Percentiles rank a stretch among this genome's conserved stretches.
phyloP scores from a whole-genome alignment of 176 grass and related monocot genomes.

The Paspalum notatum region DNA sequence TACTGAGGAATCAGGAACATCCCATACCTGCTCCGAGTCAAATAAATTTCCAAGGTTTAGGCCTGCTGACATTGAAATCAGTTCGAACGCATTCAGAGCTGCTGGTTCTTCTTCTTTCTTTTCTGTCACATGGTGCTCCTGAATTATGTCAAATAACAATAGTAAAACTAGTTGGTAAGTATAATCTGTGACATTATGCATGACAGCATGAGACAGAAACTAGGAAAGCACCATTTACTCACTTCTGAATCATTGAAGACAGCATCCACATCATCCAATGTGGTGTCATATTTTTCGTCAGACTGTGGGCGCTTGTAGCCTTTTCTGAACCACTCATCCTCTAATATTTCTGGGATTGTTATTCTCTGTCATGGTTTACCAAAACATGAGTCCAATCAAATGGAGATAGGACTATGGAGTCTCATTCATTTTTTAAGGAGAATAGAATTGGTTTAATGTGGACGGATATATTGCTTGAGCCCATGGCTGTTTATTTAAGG shows the following conservation, averaged over 20 bases:
- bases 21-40: slow-evolving; percentile 68
- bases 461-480: no score
- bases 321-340: slow-evolving; percentile 95
- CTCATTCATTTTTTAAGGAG: not conserved
- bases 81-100: slow-evolving; percentile 88
- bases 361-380: slow-evolving; percentile 61
- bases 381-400: slow-evolving; percentile 22
- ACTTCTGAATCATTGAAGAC: slow-evolving; percentile 95
- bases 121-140: slow-evolving; percentile 90
- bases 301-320: slow-evolving; percentile 76
- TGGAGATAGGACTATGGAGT: not conserved
- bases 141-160: slow-evolving; percentile 10
- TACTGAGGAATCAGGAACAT: slow-evolving; percentile 9
- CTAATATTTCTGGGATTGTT: slow-evolving; percentile 85
- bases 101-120: slow-evolving; percentile 90
- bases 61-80: slow-evolving; percentile 91
- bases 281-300: slow-evolving; percentile 74
- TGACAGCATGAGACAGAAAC: not conserved
- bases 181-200: slow-evolving; percentile 1
- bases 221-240: slow-evolving; percentile 36
- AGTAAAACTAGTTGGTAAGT: slow-evolving; percentile 17
- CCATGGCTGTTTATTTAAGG: no score
- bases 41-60: slow-evolving; percentile 97
- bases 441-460: no score
- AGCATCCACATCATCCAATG: slow-evolving; percentile 84